Base-by-base conservation (phyloP, 805 yeast genomes). In the Candida hungchunana region DNA sequence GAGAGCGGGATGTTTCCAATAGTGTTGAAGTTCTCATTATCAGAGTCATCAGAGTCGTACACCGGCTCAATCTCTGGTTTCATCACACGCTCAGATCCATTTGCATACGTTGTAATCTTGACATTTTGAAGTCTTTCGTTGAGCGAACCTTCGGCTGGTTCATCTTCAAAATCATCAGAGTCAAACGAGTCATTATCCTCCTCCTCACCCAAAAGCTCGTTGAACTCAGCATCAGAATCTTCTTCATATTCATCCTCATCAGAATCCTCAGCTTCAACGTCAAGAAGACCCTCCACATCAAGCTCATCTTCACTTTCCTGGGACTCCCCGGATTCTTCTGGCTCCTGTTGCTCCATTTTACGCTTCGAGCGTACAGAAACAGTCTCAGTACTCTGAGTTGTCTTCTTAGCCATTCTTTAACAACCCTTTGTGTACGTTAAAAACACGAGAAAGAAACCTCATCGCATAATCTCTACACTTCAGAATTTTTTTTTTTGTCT, bases 1-100 rank as follows among this genome's bases (percentile, higher is more conserved):
- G 90, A 75, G 15, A 93, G 55, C 33, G 98, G 97, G 39, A 93
- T 75, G 56, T 93, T 86, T 32, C 98, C 98, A 48, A 93, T 85
- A 4, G 97, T 87, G 63, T 93, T 93, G 49, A 64, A 64, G 44
- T 86, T 94, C 43, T 77, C 82, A 11, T 56, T 73, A 55, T 89
- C 97, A 49, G 88, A 77, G 55, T 93, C 98, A 62, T 93, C 98
- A 45, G 88, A 77, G 56, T 90, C 96, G 58, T 90, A 93, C n/a
- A 77, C 78, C 6, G 98, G 97, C 24, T 87, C 84, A 42, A 93
- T 90, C 55, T 88, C 97, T 4, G 96, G 96, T 51, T 74, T 77
- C 37, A 89, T 67, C 6, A 79, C 60, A 55, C 97, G 70, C n/a
- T 78, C 77, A 24, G 72, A 65, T 7, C 97, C 97, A 60, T 90